phyloP scores from a whole-genome alignment of 2,329 filamentous ascomycete genomes.

The Aspergillus niger region DNA sequence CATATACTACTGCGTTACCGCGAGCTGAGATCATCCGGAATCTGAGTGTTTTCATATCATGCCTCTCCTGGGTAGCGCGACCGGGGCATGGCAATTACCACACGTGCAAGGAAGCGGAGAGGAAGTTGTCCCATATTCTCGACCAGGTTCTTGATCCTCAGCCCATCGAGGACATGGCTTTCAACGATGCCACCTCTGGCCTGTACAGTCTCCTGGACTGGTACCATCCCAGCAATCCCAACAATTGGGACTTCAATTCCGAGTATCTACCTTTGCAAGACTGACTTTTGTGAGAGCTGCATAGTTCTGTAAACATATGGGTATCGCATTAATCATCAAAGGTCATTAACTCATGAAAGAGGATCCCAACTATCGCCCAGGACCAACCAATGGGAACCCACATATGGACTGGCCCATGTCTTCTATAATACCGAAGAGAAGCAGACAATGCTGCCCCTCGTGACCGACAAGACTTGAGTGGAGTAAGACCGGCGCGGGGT shows the following conservation, averaged over 20 bases:
- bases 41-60: conserved; percentile 36
- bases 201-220: conserved; percentile 37
- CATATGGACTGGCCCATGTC: background rate
- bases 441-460: background rate
- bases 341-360: conserved; percentile 9
- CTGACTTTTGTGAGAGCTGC: conserved; percentile 23
- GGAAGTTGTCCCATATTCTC: conserved; percentile 38
- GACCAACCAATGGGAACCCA: background rate
- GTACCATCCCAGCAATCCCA: conserved; percentile 37
- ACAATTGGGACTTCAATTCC: conserved; percentile 36
- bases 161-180: conserved; percentile 30
- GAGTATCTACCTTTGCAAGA: conserved; percentile 29
- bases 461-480: background rate
- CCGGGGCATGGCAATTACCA: conserved; percentile 40
- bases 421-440: background rate
- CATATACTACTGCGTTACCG: conserved; percentile 28
- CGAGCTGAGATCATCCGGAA: conserved; percentile 38
- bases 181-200: conserved; percentile 34
- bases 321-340: conserved; percentile 13
- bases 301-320: conserved; percentile 1
- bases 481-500: background rate
- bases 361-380: background rate
- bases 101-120: conserved; percentile 39
- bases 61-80: conserved; percentile 36
- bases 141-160: conserved; percentile 40